A percentile compares a stretch with the other conserved stretches of the same genome.
Evolutionary conservation across 1,284 basidiomycete species (phyloP).

Genomic region (Fomitopsis palustris): DNA sequence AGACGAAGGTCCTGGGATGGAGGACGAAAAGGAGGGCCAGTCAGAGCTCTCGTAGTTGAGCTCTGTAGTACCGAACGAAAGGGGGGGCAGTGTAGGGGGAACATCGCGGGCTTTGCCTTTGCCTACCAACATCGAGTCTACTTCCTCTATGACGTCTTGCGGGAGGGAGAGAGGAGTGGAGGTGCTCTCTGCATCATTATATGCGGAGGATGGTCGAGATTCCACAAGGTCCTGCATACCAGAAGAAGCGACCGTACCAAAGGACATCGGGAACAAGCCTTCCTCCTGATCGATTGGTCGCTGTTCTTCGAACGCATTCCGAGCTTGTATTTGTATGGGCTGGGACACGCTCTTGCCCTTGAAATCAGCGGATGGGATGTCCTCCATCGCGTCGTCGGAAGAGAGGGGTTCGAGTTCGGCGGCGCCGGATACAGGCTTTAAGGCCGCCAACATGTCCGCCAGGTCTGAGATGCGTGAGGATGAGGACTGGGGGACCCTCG

Average conservation of each 20-base stretch:
- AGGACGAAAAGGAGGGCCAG: constrained; percentile 35
- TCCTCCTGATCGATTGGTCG: constrained; percentile 23
- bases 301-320: constrained; percentile 31
- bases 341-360: constrained; percentile 51
- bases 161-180: not conserved
- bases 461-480: constrained; percentile 11
- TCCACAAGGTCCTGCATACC: not conserved
- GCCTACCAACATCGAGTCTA: constrained; percentile 18
- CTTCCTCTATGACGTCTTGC: constrained; percentile 10
- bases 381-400: constrained; percentile 14
- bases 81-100: constrained; percentile 59
- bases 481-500: constrained; percentile 18
- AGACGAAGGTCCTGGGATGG: constrained; percentile 54
- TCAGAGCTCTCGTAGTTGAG: constrained; percentile 41
- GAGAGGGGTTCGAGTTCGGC: constrained; percentile 7
- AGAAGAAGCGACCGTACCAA: constrained; percentile 19
- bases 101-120: constrained; percentile 58
- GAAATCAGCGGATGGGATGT: constrained; percentile 13
- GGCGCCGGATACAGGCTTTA: constrained; percentile 4
- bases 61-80: constrained; percentile 52
- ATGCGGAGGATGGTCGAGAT: constrained; percentile 1
- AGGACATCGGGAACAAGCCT: constrained; percentile 25
- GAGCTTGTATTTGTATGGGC: constrained; percentile 42
- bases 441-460: constrained; percentile 7
- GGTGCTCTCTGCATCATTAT: not conserved